Conservation (phyloP, 192 early-diverging fungal genomes). For the Coemansia sp. region DNA sequence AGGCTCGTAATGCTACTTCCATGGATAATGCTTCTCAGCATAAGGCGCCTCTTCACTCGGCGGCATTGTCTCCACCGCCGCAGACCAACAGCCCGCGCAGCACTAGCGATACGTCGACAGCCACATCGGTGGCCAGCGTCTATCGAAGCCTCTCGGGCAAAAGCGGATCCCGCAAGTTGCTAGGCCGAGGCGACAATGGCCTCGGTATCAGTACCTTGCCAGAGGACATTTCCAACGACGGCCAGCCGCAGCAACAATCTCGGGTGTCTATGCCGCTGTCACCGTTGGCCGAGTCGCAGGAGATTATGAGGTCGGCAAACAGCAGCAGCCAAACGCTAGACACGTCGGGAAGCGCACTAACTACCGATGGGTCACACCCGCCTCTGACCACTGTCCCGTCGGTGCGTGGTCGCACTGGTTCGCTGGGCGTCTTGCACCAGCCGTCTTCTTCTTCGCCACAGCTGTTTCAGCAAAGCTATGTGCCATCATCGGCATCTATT, state of each 20-base stretch:
- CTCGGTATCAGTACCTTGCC: slow-evolving; percentile 20
- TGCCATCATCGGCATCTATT: background rate
- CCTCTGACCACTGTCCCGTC: background rate
- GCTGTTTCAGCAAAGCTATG: slow-evolving; percentile 21
- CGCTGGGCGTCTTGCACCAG: slow-evolving; percentile 28
- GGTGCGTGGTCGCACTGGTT: slow-evolving; percentile 31
- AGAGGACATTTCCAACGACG: background rate
- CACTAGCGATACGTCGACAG: slow-evolving; percentile 19
- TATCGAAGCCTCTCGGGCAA: slow-evolving; percentile 1
- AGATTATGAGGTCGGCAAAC: slow-evolving; percentile 15
- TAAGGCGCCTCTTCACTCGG: background rate
- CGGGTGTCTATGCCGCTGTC: slow-evolving; percentile 22
- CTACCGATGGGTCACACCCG: slow-evolving; percentile 3
- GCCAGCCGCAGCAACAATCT: slow-evolving; percentile 11
- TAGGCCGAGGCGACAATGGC: slow-evolving; percentile 23
- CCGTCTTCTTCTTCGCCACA: slow-evolving; percentile 7
- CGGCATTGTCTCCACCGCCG: background rate
- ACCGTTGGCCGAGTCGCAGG: slow-evolving; percentile 49
- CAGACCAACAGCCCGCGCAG: slow-evolving; percentile 18
- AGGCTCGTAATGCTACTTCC: background rate
- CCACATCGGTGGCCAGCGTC: slow-evolving; percentile 10
- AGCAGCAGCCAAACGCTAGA: slow-evolving; percentile 31
- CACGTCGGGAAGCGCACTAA: slow-evolving; percentile 7
- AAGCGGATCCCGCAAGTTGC: background rate
- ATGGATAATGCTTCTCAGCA: background rate